Base-by-base conservation (phyloP, 2,329 filamentous ascomycete species). In the Neonectria neomacrospora region DNA sequence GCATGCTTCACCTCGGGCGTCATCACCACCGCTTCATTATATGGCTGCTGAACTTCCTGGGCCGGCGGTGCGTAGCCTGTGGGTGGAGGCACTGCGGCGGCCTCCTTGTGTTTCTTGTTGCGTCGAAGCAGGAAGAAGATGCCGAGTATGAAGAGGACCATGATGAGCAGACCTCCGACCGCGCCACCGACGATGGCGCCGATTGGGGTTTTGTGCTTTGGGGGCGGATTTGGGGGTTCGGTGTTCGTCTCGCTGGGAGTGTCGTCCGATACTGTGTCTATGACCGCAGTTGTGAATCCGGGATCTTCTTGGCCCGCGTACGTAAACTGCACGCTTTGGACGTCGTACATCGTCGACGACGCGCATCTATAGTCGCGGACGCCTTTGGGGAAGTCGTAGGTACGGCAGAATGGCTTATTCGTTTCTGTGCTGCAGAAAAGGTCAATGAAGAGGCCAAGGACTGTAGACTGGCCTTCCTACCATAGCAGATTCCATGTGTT, bases 401-500 rank as follows among this genome's bases (percentile, higher is more conserved):
- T 58, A 18, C 66, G 53, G 16, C 66, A 68, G n/a, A 64, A 68
- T 11, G 66, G 59, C 6, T 54, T 39, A n/a, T 59, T 23, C 9
- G 7, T 58, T 1, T 64, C 60, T 20, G 66, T 68, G 18, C 66
- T 68, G 4, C 7, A 5, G 5, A 14, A 8, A 37, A 6, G 3
- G 2, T 30, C 18, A n/a, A 4, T n/a, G 45, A 4, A 56, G 26
- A 26, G 0, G 2, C 16, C 0, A 8, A 23, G 4, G 0, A 5
- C 14, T 1, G 1, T 2, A 26, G 14, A 7, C 34, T 8, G 6
- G 34, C n/a, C 14, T 9, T 5, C 66, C 51, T 18, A 68, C 66
- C 66, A 68, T 9, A 63, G 58, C 9, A 68, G 66, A 11, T 68
- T 64, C 28, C 47, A 68, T 5, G 26, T 5, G 52, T 68, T 68